Conservation (phyloP, 805 yeast genomes). For the Wickerhamiella dianesei region DNA sequence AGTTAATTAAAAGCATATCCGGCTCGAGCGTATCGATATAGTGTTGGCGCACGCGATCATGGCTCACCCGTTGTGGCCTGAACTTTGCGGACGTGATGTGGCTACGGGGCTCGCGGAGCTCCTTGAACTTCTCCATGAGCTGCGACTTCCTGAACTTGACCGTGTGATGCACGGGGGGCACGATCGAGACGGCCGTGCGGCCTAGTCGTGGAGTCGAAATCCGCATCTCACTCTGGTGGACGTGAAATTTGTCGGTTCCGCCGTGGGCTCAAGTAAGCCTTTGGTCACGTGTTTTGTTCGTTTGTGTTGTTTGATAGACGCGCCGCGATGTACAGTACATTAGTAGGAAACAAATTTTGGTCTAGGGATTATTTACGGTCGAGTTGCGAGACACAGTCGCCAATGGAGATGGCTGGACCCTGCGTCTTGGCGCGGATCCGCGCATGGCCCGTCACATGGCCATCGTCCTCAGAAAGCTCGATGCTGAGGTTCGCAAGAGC, state of each 20-base stretch:
- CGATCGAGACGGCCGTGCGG: constrained; percentile 48
- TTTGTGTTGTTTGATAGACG: too few species aligned
- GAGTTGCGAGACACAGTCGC: constrained; percentile 77
- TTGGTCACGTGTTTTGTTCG: not conserved
- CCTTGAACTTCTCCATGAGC: constrained; percentile 63
- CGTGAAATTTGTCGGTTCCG: not conserved
- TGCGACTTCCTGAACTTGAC: constrained; percentile 61
- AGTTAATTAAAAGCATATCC: constrained; percentile 66
- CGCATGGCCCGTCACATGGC: constrained; percentile 68
- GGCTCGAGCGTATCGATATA: constrained; percentile 59
- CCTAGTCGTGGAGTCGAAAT: constrained; percentile 7
- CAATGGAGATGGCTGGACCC: constrained; percentile 87
- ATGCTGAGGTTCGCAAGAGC: constrained; percentile 92
- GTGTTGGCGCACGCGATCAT: constrained; percentile 68
- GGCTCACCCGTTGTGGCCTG: constrained; percentile 60
- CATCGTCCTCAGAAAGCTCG: constrained; percentile 59
- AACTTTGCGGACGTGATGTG: constrained; percentile 71
- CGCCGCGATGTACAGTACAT: too few species aligned
- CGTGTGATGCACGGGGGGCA: constrained; percentile 84
- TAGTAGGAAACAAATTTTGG: too few species aligned
- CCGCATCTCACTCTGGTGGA: not conserved
- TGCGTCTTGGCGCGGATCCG: constrained; percentile 96
- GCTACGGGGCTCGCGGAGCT: constrained; percentile 48
- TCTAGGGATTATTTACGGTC: constrained; percentile 38
- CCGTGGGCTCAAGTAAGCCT: not conserved